These are phyloP conservation scores for Mycena sp. DNA, from an alignment of 1,284 basidiomycete species.

Conservation along the genomic window DNA sequence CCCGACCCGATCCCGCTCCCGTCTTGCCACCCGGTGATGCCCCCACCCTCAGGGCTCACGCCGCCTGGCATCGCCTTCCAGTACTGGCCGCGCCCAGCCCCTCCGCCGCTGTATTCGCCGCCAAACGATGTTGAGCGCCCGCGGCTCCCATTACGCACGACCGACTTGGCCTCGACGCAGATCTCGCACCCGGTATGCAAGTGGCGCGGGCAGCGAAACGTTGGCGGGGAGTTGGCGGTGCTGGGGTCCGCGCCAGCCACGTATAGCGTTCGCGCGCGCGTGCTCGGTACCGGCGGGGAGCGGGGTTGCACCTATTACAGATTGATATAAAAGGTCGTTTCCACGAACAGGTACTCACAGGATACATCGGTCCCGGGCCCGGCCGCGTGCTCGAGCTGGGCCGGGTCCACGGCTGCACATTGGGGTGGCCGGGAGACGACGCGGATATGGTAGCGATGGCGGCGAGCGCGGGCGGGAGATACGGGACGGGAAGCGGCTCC, in stretches of 20 bases:
- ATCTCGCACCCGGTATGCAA: slow-evolving; percentile 77
- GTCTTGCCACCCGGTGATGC: slow-evolving; percentile 75
- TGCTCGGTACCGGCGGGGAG: slow-evolving; percentile 24
- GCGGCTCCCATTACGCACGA: slow-evolving; percentile 30
- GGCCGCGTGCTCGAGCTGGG: slow-evolving; percentile 30
- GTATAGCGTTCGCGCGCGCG: slow-evolving; percentile 62
- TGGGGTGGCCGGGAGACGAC: slow-evolving; percentile 24
- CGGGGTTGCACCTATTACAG: slow-evolving; percentile 22
- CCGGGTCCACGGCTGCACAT: slow-evolving; percentile 28
- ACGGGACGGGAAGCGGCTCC: slow-evolving; percentile 30
- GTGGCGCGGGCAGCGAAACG: slow-evolving; percentile 75
- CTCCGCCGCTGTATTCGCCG: slow-evolving; percentile 4
- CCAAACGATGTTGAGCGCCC: slow-evolving; percentile 16
- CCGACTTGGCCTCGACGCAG: slow-evolving; percentile 67
- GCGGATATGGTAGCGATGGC: slow-evolving; percentile 26
- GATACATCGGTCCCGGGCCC: slow-evolving; percentile 30
- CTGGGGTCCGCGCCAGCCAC: slow-evolving; percentile 68
- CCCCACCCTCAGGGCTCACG: slow-evolving; percentile 49
- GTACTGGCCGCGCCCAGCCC: slow-evolving; percentile 20
- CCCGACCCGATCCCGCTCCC: slow-evolving; percentile 76
- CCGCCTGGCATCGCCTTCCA: slow-evolving; percentile 29
- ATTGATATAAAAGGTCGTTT: neutral
- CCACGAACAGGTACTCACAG: neutral
- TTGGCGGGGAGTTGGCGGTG: slow-evolving; percentile 69
- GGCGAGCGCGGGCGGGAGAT: slow-evolving; percentile 24